Percentiles rank a stretch among this genome's conserved stretches.
phyloP scores from a whole-genome alignment of 768 basidiomycete species.

The Sarcodon aspratus region DNA sequence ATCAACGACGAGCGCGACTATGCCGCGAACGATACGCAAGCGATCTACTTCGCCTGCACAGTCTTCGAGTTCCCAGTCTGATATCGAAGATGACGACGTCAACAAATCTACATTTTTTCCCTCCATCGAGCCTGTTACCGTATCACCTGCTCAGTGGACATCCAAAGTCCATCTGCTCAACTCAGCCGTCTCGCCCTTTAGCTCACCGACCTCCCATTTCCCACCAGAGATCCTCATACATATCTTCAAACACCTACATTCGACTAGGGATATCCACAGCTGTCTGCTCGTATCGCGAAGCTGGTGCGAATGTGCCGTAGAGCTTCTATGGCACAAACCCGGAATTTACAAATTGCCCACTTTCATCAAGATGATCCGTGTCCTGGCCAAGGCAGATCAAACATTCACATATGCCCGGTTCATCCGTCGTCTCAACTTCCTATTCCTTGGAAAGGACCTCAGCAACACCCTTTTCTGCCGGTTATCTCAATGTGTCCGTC shows the following conservation, averaged over 20 bases:
- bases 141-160: constrained; percentile 49
- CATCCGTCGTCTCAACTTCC: constrained; percentile 86
- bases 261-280: constrained; percentile 60
- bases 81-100: constrained; percentile 55
- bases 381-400: constrained; percentile 51
- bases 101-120: constrained; percentile 33
- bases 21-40: constrained; percentile 18
- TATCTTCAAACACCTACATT: constrained; percentile 76
- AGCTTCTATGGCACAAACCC: constrained; percentile 92
- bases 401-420: constrained; percentile 85
- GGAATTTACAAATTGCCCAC: constrained; percentile 56
- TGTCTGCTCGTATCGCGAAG: constrained; percentile 74
- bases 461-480: constrained; percentile 63
- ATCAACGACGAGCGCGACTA: not conserved
- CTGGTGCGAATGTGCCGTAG: constrained; percentile 95
- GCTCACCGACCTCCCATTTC: constrained; percentile 51
- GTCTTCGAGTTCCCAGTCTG: constrained; percentile 70
- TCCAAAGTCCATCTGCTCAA: constrained; percentile 13
- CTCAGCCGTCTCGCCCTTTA: constrained; percentile 9
- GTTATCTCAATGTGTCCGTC: constrained; percentile 62
- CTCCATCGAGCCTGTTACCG: constrained; percentile 17
- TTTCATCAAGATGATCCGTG: constrained; percentile 66
- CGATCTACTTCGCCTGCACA: constrained; percentile 39
- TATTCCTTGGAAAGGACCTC: constrained; percentile 56
- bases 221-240: constrained; percentile 92